Conservation (phyloP, 768 basidiomycete genomes). For the Lentinula raphanica region DNA sequence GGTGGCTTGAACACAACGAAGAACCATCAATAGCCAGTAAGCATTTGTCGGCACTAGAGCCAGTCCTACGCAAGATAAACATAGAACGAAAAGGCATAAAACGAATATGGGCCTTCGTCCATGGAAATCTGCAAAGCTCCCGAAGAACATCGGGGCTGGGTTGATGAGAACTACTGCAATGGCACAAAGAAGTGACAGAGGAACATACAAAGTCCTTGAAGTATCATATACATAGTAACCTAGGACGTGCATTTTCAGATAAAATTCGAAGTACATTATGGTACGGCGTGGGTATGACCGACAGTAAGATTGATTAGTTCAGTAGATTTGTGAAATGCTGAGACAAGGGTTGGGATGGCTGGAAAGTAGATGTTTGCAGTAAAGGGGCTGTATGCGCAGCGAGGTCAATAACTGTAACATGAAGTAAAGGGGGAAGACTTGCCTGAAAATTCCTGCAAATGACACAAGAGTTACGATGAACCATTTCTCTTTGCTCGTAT, state of each 20-base stretch:
- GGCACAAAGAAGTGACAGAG: background rate
- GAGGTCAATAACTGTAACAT: background rate
- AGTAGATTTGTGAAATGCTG: conserved; percentile 56
- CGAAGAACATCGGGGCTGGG: conserved; percentile 64
- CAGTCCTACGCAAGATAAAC: conserved; percentile 59
- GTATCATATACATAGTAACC: conserved; percentile 68
- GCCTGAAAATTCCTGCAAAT: conserved; percentile 64
- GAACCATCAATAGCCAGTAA: conserved; percentile 68
- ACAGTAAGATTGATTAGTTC: conserved; percentile 79
- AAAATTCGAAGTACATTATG: conserved; percentile 24
- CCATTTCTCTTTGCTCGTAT: conserved; percentile 59
- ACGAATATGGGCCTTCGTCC: conserved; percentile 64
- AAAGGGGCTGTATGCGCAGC: conserved; percentile 42
- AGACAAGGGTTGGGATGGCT: conserved; percentile 64
- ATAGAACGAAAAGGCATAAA: conserved; percentile 56
- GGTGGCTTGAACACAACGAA: conserved; percentile 4
- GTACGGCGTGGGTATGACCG: conserved; percentile 16
- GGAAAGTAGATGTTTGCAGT: conserved; percentile 79
- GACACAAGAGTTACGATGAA: conserved; percentile 55
- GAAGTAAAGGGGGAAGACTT: background rate
- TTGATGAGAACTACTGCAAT: conserved; percentile 1
- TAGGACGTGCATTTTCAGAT: conserved; percentile 12
- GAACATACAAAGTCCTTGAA: conserved; percentile 55
- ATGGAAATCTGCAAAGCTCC: conserved; percentile 59
- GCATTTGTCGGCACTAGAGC: conserved; percentile 46